Evolutionary conservation across 78 protist genomes (phyloP).

Genomic region (Chrysochromulina tobinii): DNA sequence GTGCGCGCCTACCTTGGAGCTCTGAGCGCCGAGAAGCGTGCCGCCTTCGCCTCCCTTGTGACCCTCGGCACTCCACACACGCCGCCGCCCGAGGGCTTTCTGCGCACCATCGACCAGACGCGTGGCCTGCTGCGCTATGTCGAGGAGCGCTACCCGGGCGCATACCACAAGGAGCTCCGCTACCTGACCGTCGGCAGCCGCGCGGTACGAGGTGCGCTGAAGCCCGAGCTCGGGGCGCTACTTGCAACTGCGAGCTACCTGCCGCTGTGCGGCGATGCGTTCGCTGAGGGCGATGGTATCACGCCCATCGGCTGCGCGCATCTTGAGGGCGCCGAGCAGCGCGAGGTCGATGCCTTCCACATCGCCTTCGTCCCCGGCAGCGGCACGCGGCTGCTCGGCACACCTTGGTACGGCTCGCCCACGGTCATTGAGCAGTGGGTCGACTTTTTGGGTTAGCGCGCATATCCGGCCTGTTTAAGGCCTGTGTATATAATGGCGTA

Average conservation of each 20-base stretch:
- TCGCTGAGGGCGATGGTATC: neutral
- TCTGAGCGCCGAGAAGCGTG: neutral
- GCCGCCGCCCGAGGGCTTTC: neutral
- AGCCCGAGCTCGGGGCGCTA: neutral
- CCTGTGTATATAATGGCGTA: no score
- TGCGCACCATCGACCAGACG: neutral
- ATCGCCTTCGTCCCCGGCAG: neutral
- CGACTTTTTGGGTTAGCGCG: neutral
- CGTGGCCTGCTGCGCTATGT: neutral
- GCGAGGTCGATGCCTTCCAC: neutral
- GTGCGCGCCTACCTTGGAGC: neutral
- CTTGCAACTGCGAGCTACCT: neutral
- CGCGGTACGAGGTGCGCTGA: neutral
- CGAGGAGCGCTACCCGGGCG: neutral
- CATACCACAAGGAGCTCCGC: neutral
- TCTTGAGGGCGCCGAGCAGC: neutral
- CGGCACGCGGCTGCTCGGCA: constrained; percentile 6
- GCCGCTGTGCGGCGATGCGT: neutral
- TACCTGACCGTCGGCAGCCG: neutral
- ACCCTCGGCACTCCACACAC: constrained; percentile 20
- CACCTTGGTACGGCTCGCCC: neutral
- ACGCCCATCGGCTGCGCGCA: neutral
- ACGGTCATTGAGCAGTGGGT: neutral
- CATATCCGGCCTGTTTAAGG: no score
- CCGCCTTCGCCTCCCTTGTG: neutral